These are phyloP conservation scores for Chenopodium album DNA, from an alignment of 148 eudicot species.

Conservation along the genomic window DNA sequence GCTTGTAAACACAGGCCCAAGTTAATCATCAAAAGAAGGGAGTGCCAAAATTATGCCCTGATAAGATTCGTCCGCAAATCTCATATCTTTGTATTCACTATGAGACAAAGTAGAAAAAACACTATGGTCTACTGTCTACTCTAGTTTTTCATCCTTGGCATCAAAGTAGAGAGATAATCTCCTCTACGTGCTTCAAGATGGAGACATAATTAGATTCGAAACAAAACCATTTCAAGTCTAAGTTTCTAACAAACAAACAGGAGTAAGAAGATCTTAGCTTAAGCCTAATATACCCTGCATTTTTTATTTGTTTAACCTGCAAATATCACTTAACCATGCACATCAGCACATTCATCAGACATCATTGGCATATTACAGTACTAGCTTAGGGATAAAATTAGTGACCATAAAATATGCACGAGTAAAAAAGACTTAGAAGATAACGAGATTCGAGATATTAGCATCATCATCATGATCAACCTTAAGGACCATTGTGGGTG, in stretches of 20 bases:
- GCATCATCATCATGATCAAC: constrained; percentile 29
- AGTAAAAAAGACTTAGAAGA: constrained; percentile 21
- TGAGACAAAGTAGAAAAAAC: background rate
- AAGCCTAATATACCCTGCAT: constrained; percentile 7
- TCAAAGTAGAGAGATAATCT: constrained; percentile 10
- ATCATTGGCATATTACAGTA: background rate
- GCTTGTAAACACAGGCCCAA: background rate
- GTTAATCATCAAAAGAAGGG: background rate
- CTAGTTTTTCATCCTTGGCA: constrained; percentile 6
- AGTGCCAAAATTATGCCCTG: background rate
- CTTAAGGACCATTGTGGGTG: constrained; percentile 32
- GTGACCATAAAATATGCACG: constrained; percentile 11
- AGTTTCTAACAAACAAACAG: background rate
- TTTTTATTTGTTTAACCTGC: background rate
- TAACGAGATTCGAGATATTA: constrained; percentile 31
- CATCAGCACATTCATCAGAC: background rate
- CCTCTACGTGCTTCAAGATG: constrained; percentile 3
- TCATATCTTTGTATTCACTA: background rate
- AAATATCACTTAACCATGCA: constrained; percentile 10
- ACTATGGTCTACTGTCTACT: background rate
- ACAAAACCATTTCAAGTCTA: background rate
- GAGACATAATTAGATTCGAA: constrained; percentile 12
- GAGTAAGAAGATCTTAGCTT: constrained; percentile 1
- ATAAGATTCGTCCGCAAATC: background rate
- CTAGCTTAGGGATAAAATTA: background rate